phyloP scores from a whole-genome alignment of 371 early-diverging fungal genomes.

The Coemansia sp. region DNA sequence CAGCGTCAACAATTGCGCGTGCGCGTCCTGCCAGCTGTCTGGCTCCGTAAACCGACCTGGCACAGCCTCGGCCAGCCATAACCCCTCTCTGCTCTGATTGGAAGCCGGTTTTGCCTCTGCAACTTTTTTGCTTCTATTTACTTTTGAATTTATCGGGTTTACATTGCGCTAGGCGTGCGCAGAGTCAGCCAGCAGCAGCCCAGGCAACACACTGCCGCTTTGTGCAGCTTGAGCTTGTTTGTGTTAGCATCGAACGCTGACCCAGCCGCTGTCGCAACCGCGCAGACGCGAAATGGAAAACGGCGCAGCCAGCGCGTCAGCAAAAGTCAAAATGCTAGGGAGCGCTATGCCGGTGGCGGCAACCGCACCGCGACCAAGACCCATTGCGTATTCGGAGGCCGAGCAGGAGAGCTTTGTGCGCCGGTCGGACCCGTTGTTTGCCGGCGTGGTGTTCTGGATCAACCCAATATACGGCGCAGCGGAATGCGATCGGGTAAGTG shows the following conservation, averaged over 20 bases:
- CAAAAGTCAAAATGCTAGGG: not conserved
- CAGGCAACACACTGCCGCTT: too few relatives aligned
- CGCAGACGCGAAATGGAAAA: not conserved
- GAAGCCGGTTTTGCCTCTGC: not conserved
- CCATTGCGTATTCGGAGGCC: conserved; percentile 11
- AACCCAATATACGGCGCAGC: conserved; percentile 28
- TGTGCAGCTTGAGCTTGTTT: too few relatives aligned
- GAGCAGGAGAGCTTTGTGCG: conserved; percentile 37
- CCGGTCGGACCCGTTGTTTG: conserved; percentile 30
- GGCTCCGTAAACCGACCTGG: too few relatives aligned
- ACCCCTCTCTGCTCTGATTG: too few relatives aligned
- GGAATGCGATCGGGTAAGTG: conserved; percentile 34
- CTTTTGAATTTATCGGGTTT: not conserved
- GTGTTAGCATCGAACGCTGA: too few relatives aligned
- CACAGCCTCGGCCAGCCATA: too few relatives aligned
- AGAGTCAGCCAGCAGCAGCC: too few relatives aligned
- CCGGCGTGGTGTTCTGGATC: conserved; percentile 49
- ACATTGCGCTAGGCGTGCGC: too few relatives aligned
- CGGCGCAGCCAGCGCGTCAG: not conserved
- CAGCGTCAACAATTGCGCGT: not conserved
- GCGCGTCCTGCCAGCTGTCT: not conserved
- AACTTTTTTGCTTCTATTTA: not conserved
- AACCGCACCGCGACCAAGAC: conserved; percentile 3
- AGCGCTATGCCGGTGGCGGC: too few relatives aligned
- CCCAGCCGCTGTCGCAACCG: too few relatives aligned